These are phyloP conservation scores for Backusella liffmaniae DNA, from an alignment of 192 early-diverging fungal genomes.

Conservation along the genomic window DNA sequence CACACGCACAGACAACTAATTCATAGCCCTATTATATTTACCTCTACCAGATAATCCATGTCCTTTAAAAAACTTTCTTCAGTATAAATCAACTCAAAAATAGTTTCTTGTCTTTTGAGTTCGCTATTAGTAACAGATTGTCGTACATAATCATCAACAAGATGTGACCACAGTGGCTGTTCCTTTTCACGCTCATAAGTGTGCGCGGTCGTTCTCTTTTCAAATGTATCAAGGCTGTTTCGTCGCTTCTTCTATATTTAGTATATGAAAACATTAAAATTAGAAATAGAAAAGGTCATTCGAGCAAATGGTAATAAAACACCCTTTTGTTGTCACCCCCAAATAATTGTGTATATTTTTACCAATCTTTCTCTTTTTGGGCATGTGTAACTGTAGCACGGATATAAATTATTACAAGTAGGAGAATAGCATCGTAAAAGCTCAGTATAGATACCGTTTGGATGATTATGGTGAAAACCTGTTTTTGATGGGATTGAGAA, in stretches of 20 bases:
- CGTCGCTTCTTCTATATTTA: constrained; percentile 8
- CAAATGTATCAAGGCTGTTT: not conserved
- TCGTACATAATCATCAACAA: constrained; percentile 10
- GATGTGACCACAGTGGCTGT: constrained; percentile 13
- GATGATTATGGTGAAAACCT: not conserved
- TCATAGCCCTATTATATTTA: constrained; percentile 22
- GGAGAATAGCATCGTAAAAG: constrained; percentile 92
- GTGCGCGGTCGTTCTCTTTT: constrained; percentile 1
- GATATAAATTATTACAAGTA: constrained; percentile 71
- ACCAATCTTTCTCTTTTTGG: constrained; percentile 47
- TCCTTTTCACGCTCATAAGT: constrained; percentile 7
- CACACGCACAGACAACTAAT: not conserved
- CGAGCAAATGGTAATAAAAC: not conserved
- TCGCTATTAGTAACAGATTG: constrained; percentile 51
- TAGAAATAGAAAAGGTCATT: not conserved
- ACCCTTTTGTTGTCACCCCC: not conserved
- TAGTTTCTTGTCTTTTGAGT: constrained; percentile 87
- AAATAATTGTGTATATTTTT: constrained; percentile 1
- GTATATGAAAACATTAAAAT: constrained; percentile 3
- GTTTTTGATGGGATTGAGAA: not conserved
- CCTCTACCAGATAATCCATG: constrained; percentile 75
- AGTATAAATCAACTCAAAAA: constrained; percentile 90
- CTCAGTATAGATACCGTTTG: constrained; percentile 78
- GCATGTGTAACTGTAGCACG: constrained; percentile 91
- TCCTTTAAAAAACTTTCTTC: constrained; percentile 90